These are phyloP conservation scores for Paramarasmius palmivorus DNA, from an alignment of 1,284 basidiomycete species.

Conservation along the genomic window DNA sequence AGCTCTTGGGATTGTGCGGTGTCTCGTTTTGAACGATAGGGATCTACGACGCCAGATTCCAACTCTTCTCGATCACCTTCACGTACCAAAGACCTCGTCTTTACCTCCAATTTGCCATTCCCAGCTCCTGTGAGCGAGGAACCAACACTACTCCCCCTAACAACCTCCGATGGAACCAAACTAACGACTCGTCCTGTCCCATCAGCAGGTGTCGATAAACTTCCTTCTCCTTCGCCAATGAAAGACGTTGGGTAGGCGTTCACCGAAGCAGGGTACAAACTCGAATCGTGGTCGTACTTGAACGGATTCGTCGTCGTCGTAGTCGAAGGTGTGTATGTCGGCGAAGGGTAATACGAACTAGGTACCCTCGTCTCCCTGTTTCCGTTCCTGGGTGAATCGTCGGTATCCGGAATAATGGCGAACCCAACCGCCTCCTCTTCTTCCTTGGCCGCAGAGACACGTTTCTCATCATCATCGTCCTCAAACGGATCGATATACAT, in stretches of 20 bases:
- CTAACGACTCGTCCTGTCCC: not conserved
- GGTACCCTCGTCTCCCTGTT: not conserved
- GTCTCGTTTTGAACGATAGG: not conserved
- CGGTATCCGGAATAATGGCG: constrained; percentile 6
- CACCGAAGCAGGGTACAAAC: not conserved
- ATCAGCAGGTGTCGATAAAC: not conserved
- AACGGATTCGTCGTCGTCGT: constrained; percentile 12
- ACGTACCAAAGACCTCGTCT: not conserved
- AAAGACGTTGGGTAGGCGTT: not conserved
- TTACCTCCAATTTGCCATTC: too few species aligned
- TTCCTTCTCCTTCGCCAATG: too few species aligned
- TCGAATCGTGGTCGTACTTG: constrained; percentile 8
- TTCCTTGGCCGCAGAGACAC: constrained; percentile 1
- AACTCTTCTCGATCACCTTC: too few species aligned
- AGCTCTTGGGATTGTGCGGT: not conserved
- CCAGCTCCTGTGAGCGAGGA: not conserved
- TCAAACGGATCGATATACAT: constrained; percentile 24
- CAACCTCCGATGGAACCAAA: not conserved
- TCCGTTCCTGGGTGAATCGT: constrained; percentile 6
- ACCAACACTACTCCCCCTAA: too few species aligned
- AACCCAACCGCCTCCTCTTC: constrained; percentile 9
- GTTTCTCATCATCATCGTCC: constrained; percentile 19
- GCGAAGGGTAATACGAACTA: not conserved
- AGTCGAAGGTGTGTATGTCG: constrained; percentile 7
- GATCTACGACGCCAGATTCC: not conserved